A percentile compares a stretch with the other conserved stretches of the same genome.
Conservation (phyloP, 129 eudicot genomes). For the Flaveria trinervia region DNA sequence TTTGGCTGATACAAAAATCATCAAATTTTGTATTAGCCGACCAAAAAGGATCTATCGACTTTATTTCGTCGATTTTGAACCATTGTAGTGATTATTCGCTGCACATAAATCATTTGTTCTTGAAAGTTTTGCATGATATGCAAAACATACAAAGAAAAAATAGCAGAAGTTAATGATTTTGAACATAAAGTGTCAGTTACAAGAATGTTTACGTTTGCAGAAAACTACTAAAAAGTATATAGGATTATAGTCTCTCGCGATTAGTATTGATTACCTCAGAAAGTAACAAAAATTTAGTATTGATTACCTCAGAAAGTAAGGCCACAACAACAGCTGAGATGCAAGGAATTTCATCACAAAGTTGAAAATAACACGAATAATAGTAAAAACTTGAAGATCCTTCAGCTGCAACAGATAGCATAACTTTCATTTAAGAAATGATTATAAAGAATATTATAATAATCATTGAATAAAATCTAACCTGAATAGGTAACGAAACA, state of each 20-base stretch:
- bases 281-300: constrained; percentile 39
- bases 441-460: neutral
- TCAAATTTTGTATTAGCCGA: constrained; percentile 5
- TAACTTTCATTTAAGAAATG: neutral
- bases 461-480: constrained; percentile 26
- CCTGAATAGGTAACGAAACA: constrained; percentile 95
- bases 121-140: neutral
- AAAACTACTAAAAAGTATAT: neutral
- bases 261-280: constrained; percentile 56
- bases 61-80: too few species aligned
- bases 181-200: neutral
- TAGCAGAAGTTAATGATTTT: neutral
- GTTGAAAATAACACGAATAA: constrained; percentile 91
- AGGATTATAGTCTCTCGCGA: neutral
- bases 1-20: constrained; percentile 67
- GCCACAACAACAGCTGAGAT: constrained; percentile 98
- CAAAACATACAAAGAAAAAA: neutral
- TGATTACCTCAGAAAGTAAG: constrained; percentile 80
- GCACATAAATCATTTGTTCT: neutral
- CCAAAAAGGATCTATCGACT: neutral
- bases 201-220: neutral
- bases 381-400: constrained; percentile 93
- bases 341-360: constrained; percentile 94
- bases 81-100: neutral
- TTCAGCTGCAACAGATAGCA: constrained; percentile 58